A percentile compares a stretch with the other conserved stretches of the same genome.
Conservation (phyloP, 306 rosid species). For the Begonia peltatifolia region DNA sequence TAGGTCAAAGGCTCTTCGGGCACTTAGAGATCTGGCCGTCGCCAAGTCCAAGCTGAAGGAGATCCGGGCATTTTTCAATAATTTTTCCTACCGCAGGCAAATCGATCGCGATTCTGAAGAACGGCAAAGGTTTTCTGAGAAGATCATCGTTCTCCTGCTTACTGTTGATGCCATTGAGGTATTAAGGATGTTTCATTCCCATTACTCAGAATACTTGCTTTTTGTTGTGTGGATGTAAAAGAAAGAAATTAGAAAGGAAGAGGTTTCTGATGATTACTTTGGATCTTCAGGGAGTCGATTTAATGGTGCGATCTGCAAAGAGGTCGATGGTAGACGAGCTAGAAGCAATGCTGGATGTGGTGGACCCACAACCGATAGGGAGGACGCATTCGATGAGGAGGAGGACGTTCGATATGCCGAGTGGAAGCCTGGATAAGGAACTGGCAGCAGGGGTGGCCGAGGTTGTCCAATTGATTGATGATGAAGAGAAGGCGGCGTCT, state of each 20-base stretch:
- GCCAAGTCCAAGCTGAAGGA: slow-evolving; percentile 83
- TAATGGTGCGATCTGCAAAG: slow-evolving; percentile 65
- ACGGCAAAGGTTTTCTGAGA: slow-evolving; percentile 71
- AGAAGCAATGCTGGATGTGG: slow-evolving; percentile 84
- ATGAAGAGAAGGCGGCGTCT: slow-evolving; percentile 18
- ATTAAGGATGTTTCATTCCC: not conserved
- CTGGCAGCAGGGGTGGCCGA: slow-evolving; percentile 78
- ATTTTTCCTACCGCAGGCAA: slow-evolving; percentile 46
- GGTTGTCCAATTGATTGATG: slow-evolving; percentile 63
- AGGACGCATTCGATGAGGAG: slow-evolving; percentile 54
- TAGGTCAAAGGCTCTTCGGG: slow-evolving; percentile 71
- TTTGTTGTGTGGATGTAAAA: too few species aligned
- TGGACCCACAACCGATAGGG: slow-evolving; percentile 72
- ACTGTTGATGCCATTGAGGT: slow-evolving; percentile 92
- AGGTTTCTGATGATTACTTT: not conserved
- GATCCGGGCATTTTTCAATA: slow-evolving; percentile 57
- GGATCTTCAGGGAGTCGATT: slow-evolving; percentile 46
- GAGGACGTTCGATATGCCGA: slow-evolving; percentile 84
- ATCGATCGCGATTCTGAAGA: slow-evolving; percentile 50
- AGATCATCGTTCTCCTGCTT: slow-evolving; percentile 73
- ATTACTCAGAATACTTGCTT: too few species aligned
- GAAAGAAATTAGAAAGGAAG: too few species aligned
- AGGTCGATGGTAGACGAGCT: slow-evolving; percentile 78
- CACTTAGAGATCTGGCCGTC: slow-evolving; percentile 65
- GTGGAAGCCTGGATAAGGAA: slow-evolving; percentile 56